Percentiles rank a stretch among this genome's conserved stretches.
Conservation (phyloP, 352 stramenopile genomes). For the Pythium insidiosum region DNA sequence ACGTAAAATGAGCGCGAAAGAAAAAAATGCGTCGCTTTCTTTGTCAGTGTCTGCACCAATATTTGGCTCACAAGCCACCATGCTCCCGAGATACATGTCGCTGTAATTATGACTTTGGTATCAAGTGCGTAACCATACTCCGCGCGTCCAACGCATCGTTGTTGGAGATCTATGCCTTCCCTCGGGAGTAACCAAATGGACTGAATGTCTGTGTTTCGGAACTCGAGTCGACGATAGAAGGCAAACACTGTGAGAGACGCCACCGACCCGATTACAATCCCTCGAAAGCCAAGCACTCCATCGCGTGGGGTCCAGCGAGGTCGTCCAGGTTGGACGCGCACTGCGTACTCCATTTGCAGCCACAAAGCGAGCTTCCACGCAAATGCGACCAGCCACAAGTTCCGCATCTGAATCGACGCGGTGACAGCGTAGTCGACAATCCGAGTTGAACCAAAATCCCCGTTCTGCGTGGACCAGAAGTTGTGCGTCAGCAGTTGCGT, state of each 20-base stretch:
- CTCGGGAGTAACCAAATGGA: not conserved
- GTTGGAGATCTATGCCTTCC: not conserved
- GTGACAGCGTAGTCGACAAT: too few relatives aligned
- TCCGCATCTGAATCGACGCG: constrained; percentile 22
- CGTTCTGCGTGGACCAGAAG: constrained; percentile 5
- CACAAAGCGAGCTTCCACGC: constrained; percentile 10
- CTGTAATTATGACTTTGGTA: not conserved
- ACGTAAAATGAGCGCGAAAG: too few relatives aligned
- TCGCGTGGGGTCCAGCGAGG: not conserved
- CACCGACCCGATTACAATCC: constrained; percentile 1
- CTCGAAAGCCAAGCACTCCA: constrained; percentile 8
- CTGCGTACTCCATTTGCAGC: not conserved
- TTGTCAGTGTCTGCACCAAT: too few relatives aligned
- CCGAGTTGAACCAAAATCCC: not conserved
- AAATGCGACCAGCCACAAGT: constrained; percentile 18
- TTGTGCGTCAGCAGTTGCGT: constrained; percentile 7
- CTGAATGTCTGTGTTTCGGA: constrained; percentile 12
- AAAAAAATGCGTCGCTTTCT: too few relatives aligned
- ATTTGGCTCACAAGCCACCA: too few relatives aligned
- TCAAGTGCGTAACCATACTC: not conserved
- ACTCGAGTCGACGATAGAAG: constrained; percentile 2
- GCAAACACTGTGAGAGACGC: constrained; percentile 11
- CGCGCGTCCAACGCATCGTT: not conserved
- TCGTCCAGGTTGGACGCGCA: not conserved
- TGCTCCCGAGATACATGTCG: too few relatives aligned